A percentile compares a stretch with the other conserved stretches of the same genome.
phyloP scores from a whole-genome alignment of 1,139 yeast species.

The Blastobotrys persicus region DNA sequence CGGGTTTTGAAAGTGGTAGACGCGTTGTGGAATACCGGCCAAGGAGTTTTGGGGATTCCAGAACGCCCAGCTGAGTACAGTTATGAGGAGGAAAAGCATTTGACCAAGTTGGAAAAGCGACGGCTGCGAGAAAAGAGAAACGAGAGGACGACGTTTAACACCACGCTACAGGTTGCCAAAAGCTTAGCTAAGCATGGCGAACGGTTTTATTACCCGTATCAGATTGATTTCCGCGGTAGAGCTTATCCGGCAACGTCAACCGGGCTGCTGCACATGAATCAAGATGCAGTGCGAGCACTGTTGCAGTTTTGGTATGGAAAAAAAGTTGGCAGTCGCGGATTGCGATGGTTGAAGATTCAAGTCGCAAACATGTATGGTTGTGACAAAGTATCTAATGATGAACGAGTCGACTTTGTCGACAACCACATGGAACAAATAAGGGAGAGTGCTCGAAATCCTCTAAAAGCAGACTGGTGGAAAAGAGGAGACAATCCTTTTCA shows the following conservation, averaged over 20 bases:
- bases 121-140: constrained; percentile 51
- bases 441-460: constrained; percentile 53
- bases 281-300: constrained; percentile 60
- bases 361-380: constrained; percentile 64
- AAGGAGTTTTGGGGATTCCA: constrained; percentile 65
- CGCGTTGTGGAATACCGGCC: constrained; percentile 65
- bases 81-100: constrained; percentile 1
- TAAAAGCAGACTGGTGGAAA: constrained; percentile 52
- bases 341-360: constrained; percentile 65
- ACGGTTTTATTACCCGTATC: constrained; percentile 89
- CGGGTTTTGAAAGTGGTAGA: constrained; percentile 62
- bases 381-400: constrained; percentile 57
- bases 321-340: constrained; percentile 53
- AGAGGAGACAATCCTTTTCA: constrained; percentile 71
- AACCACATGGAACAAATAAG: constrained; percentile 48
- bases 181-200: constrained; percentile 59
- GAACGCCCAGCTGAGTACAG: constrained; percentile 41
- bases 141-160: constrained; percentile 68
- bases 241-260: constrained; percentile 88
- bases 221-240: constrained; percentile 91
- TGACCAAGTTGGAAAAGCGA: constrained; percentile 53
- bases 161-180: constrained; percentile 73
- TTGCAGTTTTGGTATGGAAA: constrained; percentile 66
- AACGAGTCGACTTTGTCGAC: constrained; percentile 52
- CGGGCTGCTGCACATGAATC: constrained; percentile 58